Percentiles rank a stretch among this genome's conserved stretches.
Conservation (phyloP, 108 stramenopile species). For the Cyclotella distinguenda region DNA sequence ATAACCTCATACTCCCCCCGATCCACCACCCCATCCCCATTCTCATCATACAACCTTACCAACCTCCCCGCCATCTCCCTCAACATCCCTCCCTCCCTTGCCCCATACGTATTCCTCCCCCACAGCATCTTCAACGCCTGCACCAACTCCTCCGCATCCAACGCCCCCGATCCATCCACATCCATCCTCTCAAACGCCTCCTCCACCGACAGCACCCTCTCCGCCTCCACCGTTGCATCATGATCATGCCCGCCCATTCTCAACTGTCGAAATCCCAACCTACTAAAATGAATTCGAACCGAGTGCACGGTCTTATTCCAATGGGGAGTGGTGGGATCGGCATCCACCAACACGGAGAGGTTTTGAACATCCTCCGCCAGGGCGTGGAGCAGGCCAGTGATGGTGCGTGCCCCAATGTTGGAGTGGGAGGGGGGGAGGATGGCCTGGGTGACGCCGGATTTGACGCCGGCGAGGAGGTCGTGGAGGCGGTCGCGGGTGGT, state of each 20-base stretch:
- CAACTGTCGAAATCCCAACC: conserved; percentile 73
- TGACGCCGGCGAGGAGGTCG: too few relatives aligned
- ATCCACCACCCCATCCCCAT: conserved; percentile 86
- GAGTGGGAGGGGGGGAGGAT: too few relatives aligned
- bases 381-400: conserved; percentile 79
- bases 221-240: conserved; percentile 13
- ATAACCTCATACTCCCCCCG: conserved; percentile 78
- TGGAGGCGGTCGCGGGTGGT: too few relatives aligned
- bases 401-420: conserved; percentile 64
- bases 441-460: too few relatives aligned
- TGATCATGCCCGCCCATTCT: conserved; percentile 65
- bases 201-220: conserved; percentile 48
- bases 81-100: conserved; percentile 41
- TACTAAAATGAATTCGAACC: conserved; percentile 73
- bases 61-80: conserved; percentile 65
- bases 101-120: too few relatives aligned
- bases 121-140: conserved; percentile 61
- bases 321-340: conserved; percentile 50
- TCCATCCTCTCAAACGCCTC: conserved; percentile 85
- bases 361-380: conserved; percentile 73
- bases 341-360: conserved; percentile 63
- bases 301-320: conserved; percentile 76
- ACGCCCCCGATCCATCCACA: conserved; percentile 69
- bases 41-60: conserved; percentile 71
- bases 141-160: conserved; percentile 77